Percentiles rank a stretch among this genome's conserved stretches.
These are phyloP conservation scores for Halophytophthora batemanensis DNA, from an alignment of 352 stramenopile genomes.

Conservation along the genomic window DNA sequence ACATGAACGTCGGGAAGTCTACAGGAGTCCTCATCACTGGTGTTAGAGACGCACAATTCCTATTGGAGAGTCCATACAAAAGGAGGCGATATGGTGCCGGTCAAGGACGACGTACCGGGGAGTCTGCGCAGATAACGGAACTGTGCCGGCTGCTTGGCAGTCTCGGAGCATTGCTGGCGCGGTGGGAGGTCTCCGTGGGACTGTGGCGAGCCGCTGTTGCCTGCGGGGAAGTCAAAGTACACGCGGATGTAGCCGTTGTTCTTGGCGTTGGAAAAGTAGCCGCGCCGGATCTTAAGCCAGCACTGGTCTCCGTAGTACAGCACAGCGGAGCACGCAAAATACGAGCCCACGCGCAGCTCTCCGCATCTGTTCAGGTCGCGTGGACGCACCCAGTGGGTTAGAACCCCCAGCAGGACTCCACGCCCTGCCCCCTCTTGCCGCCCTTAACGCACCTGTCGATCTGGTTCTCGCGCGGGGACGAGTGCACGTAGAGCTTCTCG, in stretches of 20 bases:
- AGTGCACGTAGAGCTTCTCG: constrained; percentile 63
- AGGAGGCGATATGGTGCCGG: background rate
- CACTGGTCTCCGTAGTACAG: constrained; percentile 52
- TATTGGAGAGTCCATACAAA: too few species aligned
- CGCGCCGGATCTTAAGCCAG: constrained; percentile 79
- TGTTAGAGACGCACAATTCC: too few species aligned
- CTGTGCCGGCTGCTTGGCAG: constrained; percentile 20
- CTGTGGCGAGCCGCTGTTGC: constrained; percentile 4
- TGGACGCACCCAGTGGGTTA: too few species aligned
- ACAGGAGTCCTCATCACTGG: too few species aligned
- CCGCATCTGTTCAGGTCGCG: constrained; percentile 34
- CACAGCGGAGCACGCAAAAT: constrained; percentile 63
- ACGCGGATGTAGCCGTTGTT: constrained; percentile 73
- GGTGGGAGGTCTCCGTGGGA: constrained; percentile 24
- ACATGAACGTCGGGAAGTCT: constrained; percentile 68
- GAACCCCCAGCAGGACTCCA: too few species aligned
- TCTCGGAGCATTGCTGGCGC: constrained; percentile 24
- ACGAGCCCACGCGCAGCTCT: constrained; percentile 54
- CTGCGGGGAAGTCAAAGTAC: constrained; percentile 36
- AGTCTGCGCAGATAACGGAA: constrained; percentile 56
- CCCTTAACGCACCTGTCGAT: constrained; percentile 39
- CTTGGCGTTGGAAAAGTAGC: constrained; percentile 68
- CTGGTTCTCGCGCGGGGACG: constrained; percentile 49
- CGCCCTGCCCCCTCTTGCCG: background rate
- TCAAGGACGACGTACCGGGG: constrained; percentile 32